Evolutionary conservation across 371 early-diverging fungal species (phyloP).

Genomic region (Rhizopus sp.): DNA sequence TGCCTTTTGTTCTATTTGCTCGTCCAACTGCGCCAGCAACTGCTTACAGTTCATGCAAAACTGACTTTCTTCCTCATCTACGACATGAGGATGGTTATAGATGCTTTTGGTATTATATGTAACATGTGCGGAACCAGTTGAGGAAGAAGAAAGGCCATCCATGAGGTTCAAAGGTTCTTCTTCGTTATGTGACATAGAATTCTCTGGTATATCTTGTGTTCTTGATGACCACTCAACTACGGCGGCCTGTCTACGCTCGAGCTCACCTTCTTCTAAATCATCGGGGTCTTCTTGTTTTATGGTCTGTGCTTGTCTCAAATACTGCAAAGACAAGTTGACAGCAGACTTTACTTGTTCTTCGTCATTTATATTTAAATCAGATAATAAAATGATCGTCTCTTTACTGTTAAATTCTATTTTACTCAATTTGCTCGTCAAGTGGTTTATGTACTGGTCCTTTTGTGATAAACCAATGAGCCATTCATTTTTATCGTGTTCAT

Average conservation of each 20-base stretch:
- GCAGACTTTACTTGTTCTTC: slow-evolving; percentile 34
- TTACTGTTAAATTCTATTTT: slow-evolving; percentile 54
- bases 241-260: slow-evolving; percentile 45
- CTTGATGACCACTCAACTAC: slow-evolving; percentile 34
- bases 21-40: slow-evolving; percentile 53
- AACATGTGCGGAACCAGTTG: slow-evolving; percentile 3
- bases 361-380: slow-evolving; percentile 36
- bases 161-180: slow-evolving; percentile 27
- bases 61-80: slow-evolving; percentile 5
- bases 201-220: slow-evolving; percentile 18
- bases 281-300: slow-evolving; percentile 19
- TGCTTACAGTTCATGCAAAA: slow-evolving; percentile 49
- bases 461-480: slow-evolving; percentile 58
- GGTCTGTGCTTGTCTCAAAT: slow-evolving; percentile 48
- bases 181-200: slow-evolving; percentile 16
- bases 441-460: slow-evolving; percentile 57
- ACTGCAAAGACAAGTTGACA: slow-evolving; percentile 43
- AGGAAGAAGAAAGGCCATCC: slow-evolving; percentile 28
- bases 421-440: slow-evolving; percentile 51
- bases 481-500: slow-evolving; percentile 58
- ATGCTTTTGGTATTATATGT: neutral
- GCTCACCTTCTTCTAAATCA: slow-evolving; percentile 47
- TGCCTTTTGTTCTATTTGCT: slow-evolving; percentile 56
- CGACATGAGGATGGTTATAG: slow-evolving; percentile 11
- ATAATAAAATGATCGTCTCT: slow-evolving; percentile 52